phyloP scores from a whole-genome alignment of 2,329 filamentous ascomycete species.

The Aspergillus costaricaensis region DNA sequence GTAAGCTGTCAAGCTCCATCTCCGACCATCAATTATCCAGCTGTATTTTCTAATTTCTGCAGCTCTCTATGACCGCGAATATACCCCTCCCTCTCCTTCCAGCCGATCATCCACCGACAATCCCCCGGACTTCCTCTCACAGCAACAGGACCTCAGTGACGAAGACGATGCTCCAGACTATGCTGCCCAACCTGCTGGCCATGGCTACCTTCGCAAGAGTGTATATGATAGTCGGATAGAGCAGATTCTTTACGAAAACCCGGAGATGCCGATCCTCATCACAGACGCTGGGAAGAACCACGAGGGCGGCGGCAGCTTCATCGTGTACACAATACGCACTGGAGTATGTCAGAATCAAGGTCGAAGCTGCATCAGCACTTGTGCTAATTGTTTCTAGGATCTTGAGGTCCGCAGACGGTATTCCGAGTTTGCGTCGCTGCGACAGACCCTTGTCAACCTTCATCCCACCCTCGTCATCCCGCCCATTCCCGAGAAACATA shows the following conservation, averaged over 20 bases:
- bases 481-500: conserved; percentile 97
- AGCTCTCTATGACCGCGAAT: conserved; percentile 61
- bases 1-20: conserved; percentile 50
- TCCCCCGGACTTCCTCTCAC: conserved; percentile 58
- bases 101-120: conserved; percentile 70
- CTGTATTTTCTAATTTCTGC: conserved; percentile 17
- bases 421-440: conserved; percentile 91
- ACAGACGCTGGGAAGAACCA: conserved; percentile 93
- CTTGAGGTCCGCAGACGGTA: conserved; percentile 93
- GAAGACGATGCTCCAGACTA: conserved; percentile 60
- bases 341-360: conserved; percentile 61
- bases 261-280: conserved; percentile 84
- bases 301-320: conserved; percentile 88
- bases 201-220: conserved; percentile 62
- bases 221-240: conserved; percentile 95
- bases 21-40: neutral
- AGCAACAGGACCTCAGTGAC: conserved; percentile 58
- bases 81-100: conserved; percentile 70
- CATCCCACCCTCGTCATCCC: conserved; percentile 95
- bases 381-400: conserved; percentile 60
- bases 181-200: conserved; percentile 53
- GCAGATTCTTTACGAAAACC: conserved; percentile 95
- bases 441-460: conserved; percentile 83
- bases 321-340: conserved; percentile 95
- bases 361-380: neutral